Conservation (phyloP, 345 rosid species). For the Hibiscus tridactylites region DNA sequence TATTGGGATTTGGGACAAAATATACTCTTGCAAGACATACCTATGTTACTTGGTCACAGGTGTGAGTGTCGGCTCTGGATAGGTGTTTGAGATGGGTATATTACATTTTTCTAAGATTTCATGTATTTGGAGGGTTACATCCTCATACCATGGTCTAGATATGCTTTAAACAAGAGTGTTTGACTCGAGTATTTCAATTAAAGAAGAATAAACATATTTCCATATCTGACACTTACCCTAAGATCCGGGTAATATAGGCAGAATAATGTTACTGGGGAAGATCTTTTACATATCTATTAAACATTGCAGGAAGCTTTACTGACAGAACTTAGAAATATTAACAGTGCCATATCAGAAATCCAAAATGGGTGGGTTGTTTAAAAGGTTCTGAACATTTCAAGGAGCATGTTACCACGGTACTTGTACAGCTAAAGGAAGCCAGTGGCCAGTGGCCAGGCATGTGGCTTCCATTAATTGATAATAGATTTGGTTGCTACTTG, state of each 20-base stretch:
- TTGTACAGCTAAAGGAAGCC: conserved; percentile 44
- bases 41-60: not conserved
- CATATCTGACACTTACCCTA: not conserved
- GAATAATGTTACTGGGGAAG: not conserved
- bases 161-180: not conserved
- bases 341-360: conserved; percentile 29
- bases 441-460: conserved; percentile 33
- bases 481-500: not conserved
- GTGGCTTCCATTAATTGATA: conserved; percentile 34
- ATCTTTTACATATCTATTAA: not conserved
- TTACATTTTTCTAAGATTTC: not conserved
- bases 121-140: not conserved
- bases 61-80: not conserved
- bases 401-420: conserved; percentile 37
- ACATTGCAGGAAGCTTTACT: conserved; percentile 28
- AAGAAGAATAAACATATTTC: not conserved
- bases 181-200: not conserved
- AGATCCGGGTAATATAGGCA: not conserved
- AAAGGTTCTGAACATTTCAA: conserved; percentile 38
- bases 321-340: conserved; percentile 35
- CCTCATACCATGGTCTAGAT: not conserved
- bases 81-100: not conserved
- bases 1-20: too few relatives aligned
- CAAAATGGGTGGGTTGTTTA: conserved; percentile 26
- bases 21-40: not conserved